These are phyloP conservation scores for Clitopilus passeckerianus DNA, from an alignment of 768 basidiomycete species.

Conservation along the genomic window DNA sequence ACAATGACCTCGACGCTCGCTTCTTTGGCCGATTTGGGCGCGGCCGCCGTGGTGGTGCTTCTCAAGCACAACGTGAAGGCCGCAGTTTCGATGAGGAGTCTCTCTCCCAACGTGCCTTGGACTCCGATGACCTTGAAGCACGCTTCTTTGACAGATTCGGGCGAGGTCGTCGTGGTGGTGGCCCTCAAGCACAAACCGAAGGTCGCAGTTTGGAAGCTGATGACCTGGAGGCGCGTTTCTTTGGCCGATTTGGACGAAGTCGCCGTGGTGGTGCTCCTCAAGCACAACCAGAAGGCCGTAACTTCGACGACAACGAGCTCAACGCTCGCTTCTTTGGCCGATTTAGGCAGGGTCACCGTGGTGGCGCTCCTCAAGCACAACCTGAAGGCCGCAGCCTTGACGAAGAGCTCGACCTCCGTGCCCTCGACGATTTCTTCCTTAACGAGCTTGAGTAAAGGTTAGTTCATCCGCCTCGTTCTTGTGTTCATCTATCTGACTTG, in stretches of 20 bases:
- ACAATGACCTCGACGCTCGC: neutral
- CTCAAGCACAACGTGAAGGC: neutral
- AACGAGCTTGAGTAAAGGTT: conserved; percentile 6
- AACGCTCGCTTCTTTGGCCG: too few relatives aligned
- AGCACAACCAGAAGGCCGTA: neutral
- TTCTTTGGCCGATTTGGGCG: too few relatives aligned
- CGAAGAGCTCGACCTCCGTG: neutral
- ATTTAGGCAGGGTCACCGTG: neutral
- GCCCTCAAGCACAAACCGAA: neutral
- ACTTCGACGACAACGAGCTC: neutral
- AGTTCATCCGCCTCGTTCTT: neutral
- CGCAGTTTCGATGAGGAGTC: neutral
- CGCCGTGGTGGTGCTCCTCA: neutral
- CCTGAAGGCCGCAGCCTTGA: neutral
- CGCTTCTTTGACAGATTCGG: neutral
- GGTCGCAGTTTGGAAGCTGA: neutral
- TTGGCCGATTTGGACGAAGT: neutral
- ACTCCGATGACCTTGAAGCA: too few relatives aligned
- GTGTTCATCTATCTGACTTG: neutral
- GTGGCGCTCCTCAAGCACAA: neutral
- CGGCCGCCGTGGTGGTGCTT: neutral
- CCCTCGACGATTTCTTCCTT: neutral
- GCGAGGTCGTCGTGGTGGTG: neutral
- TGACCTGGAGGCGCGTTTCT: neutral
- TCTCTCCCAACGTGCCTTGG: too few relatives aligned